These are phyloP conservation scores for Penicillium oxalicum DNA, from an alignment of 2,329 filamentous ascomycete genomes.

Conservation along the genomic window DNA sequence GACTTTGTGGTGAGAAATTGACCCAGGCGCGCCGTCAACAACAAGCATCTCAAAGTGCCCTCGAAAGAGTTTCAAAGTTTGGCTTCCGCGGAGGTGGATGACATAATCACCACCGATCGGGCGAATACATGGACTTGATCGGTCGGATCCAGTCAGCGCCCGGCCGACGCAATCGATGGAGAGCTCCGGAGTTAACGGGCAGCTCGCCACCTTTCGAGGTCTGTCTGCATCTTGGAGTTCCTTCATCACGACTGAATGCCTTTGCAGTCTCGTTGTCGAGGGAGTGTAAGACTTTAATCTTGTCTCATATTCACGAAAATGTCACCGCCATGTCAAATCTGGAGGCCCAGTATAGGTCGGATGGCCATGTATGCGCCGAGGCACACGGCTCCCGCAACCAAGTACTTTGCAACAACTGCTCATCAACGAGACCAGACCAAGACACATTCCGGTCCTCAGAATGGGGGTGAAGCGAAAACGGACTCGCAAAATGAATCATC, in stretches of 20 bases:
- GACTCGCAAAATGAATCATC: conserved; percentile 18
- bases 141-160: neutral
- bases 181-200: no score
- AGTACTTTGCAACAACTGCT: conserved; percentile 20
- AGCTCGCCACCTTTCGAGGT: conserved; percentile 7
- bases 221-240: no score
- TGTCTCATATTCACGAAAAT: conserved; percentile 9
- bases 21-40: conserved; percentile 9
- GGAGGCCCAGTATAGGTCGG: conserved; percentile 12
- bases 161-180: no score
- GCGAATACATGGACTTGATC: neutral
- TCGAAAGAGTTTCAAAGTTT: conserved; percentile 17
- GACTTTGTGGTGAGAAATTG: conserved; percentile 11
- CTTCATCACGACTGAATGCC: no score
- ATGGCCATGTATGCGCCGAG: conserved; percentile 10
- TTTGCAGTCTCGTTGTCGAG: no score
- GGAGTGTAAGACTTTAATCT: no score
- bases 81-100: conserved; percentile 30
- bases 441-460: conserved; percentile 9
- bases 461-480: conserved; percentile 10
- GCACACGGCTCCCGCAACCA: conserved; percentile 9
- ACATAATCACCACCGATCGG: conserved; percentile 19
- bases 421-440: conserved; percentile 23
- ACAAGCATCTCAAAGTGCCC: conserved; percentile 14
- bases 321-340: conserved; percentile 14